Evolutionary conservation across 768 basidiomycete species (phyloP).

Genomic region (Rhizopogon vesiculosus): DNA sequence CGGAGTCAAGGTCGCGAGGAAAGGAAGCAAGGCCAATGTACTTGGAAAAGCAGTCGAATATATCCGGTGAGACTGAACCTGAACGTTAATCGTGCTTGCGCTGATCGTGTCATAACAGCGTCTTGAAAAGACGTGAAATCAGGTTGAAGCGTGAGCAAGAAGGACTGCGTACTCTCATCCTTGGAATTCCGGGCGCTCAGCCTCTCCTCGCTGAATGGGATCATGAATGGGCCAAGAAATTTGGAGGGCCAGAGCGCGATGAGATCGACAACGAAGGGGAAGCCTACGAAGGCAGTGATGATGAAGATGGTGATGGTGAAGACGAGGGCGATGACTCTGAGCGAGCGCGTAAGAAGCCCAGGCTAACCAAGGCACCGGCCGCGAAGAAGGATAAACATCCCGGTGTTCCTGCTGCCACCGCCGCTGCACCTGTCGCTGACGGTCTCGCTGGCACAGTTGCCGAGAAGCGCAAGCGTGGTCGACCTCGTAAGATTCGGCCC

Average conservation of each 20-base stretch:
- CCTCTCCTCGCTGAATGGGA: constrained; percentile 75
- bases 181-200: constrained; percentile 70
- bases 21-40: constrained; percentile 88
- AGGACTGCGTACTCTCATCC: constrained; percentile 64
- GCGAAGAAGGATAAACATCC: constrained; percentile 42
- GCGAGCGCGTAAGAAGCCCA: constrained; percentile 61
- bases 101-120: constrained; percentile 34
- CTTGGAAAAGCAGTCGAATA: constrained; percentile 90
- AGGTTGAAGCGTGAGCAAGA: constrained; percentile 72
- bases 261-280: constrained; percentile 55
- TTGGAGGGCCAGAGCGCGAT: constrained; percentile 77
- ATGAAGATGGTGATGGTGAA: constrained; percentile 37
- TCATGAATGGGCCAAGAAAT: constrained; percentile 62
- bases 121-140: constrained; percentile 72
- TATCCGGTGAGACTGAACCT: constrained; percentile 45
- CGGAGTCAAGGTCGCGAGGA: constrained; percentile 88
- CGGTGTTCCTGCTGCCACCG: constrained; percentile 26
- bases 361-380: constrained; percentile 34
- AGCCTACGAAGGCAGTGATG: constrained; percentile 32
- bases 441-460: constrained; percentile 33
- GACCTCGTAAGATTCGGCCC: constrained; percentile 69
- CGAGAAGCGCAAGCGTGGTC: constrained; percentile 81
- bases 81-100: background rate
- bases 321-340: constrained; percentile 35
- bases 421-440: constrained; percentile 21